Evolutionary conservation across 1,284 basidiomycete species (phyloP), one percentile per base, ranked within the genome.

Genomic region (Cystobasidium pallidum): DNA sequence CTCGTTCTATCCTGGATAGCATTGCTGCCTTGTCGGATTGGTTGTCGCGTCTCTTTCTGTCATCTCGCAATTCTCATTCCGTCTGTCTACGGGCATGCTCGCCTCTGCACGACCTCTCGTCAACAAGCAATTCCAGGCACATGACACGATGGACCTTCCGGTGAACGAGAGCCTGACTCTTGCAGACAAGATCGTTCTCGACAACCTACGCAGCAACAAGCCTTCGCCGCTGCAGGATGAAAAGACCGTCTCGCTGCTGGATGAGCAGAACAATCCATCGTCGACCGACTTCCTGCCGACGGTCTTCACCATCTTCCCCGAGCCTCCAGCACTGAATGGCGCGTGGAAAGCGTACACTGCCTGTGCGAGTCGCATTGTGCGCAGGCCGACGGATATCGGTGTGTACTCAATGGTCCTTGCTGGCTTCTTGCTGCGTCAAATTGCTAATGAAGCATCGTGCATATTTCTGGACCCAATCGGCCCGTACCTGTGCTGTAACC

Each of bases 291-390:
- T 61, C 32, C 52, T 41, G 57, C 67, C 67, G 6, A 62, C 67
- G 11, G 57, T 70, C 45, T 47, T 49, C 47, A 70, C 66, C n/a
- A 59, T 30, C 45, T 59, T 49, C n/a, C 54, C 54, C 17, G 66
- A 68, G 36, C 66, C 55, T 19, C 36, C 54, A 24, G 39, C 41
- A 21, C 55, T 43, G 17, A 68, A 47, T 17, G 19, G 36, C n/a
- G n/a, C 34, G 24, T 36, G 39, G 39, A 8, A 24, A 51, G 57
- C 67, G 11, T 70, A 70, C 41, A 34, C 39, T 15, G 45, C 13
- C 8, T 62, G 41, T 13, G 67, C 57, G 10, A 47, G 39, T 32
- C 24, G 34, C 19, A 34, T 70, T 17, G 67, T 70, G 1, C 26
- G 67, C 4, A 59, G 57, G 17, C 57, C 55, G 1, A 70, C 57